phyloP scores from a whole-genome alignment of 192 early-diverging fungal genomes.

The Cladochytrium replicatum region DNA sequence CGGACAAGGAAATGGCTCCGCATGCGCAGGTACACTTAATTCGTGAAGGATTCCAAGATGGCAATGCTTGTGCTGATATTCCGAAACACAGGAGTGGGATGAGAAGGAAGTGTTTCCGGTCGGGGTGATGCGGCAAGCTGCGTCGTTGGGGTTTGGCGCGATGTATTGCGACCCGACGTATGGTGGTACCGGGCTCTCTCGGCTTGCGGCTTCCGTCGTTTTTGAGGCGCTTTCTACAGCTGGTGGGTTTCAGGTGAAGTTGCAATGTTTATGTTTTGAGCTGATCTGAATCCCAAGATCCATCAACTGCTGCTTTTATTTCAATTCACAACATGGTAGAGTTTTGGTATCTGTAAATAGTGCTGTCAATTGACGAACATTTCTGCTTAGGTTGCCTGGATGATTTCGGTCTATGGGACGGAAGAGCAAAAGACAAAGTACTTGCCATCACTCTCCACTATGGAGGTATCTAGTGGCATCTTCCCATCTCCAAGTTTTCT shows the following conservation, averaged over 20 bases:
- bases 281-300: no score
- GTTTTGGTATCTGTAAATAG: constrained; percentile 2
- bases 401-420: constrained; percentile 41
- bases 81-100: constrained; percentile 51
- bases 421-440: constrained; percentile 39
- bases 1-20: constrained; percentile 45
- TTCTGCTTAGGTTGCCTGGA: constrained; percentile 37
- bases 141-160: constrained; percentile 46
- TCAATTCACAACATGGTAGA: constrained; percentile 39
- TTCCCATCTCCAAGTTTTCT: background rate
- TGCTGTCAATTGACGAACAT: background rate
- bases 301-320: constrained; percentile 45
- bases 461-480: constrained; percentile 15
- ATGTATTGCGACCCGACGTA: constrained; percentile 29
- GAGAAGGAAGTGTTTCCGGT: constrained; percentile 34
- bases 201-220: constrained; percentile 41
- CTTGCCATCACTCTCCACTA: constrained; percentile 14
- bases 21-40: no score
- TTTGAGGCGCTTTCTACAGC: constrained; percentile 47
- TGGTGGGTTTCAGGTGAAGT: no score
- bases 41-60: no score
- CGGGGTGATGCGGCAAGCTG: constrained; percentile 38
- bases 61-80: no score
- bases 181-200: constrained; percentile 38
- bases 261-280: no score